Conservation (phyloP, 257 asterid genomes). For the Solanum acaule region DNA sequence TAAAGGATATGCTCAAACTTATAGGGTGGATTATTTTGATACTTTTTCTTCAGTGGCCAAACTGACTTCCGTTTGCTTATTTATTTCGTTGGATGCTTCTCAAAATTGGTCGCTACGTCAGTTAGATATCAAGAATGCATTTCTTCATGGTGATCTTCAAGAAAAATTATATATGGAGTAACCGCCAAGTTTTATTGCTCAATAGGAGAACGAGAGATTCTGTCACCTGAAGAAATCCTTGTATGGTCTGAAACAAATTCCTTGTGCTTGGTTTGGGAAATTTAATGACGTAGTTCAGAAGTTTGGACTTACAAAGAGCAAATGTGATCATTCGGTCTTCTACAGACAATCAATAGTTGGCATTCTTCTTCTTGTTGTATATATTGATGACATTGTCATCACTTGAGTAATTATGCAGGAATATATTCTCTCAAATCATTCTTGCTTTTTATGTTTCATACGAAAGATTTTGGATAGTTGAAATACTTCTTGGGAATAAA, state of each 20-base stretch:
- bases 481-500: neutral
- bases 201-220: neutral
- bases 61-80: neutral
- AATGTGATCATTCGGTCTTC: neutral
- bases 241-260: neutral
- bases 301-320: neutral
- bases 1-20: neutral
- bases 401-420: too few relatives aligned
- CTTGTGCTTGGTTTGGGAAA: neutral
- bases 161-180: neutral
- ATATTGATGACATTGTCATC: neutral
- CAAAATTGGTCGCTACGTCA: neutral
- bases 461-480: neutral
- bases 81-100: too few relatives aligned
- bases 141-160: neutral
- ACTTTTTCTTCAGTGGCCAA: neutral
- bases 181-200: neutral
- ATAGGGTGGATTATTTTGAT: neutral
- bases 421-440: neutral
- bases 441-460: neutral
- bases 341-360: neutral
- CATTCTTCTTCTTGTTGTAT: too few relatives aligned
- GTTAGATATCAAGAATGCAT: neutral
- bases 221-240: neutral
- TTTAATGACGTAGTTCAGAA: neutral